Conservation (phyloP, 805 yeast species). For the Barnettozyma californica region DNA sequence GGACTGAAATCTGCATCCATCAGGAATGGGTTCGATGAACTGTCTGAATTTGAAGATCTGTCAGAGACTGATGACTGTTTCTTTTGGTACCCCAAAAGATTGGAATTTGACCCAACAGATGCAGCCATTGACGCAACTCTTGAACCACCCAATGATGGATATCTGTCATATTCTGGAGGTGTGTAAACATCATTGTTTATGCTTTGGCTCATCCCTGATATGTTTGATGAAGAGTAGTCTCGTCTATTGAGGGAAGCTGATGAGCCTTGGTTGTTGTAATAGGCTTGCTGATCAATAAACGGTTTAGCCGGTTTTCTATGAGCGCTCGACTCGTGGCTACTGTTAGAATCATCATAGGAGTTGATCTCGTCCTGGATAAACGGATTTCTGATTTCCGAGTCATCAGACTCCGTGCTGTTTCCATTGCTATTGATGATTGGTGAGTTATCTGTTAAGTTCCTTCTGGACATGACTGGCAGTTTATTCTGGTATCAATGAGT, state of each 20-base stretch:
- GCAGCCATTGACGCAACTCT: slow-evolving; percentile 49
- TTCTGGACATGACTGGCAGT: slow-evolving; percentile 21
- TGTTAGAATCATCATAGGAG: slow-evolving; percentile 22
- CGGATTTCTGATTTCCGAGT: slow-evolving; percentile 26
- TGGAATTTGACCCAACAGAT: slow-evolving; percentile 31
- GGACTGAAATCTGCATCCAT: slow-evolving; percentile 73
- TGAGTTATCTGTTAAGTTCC: slow-evolving; percentile 27
- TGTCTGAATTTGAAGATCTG: slow-evolving; percentile 17
- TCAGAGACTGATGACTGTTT: slow-evolving; percentile 12
- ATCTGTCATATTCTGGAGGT: slow-evolving; percentile 62
- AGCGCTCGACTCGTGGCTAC: slow-evolving; percentile 18
- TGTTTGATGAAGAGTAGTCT: slow-evolving; percentile 21
- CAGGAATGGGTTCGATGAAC: slow-evolving; percentile 36
- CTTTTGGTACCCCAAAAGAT: slow-evolving; percentile 15
- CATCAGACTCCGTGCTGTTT: slow-evolving; percentile 20
- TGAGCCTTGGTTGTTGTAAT: slow-evolving; percentile 37
- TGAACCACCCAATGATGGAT: slow-evolving; percentile 55
- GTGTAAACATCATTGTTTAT: slow-evolving; percentile 24
- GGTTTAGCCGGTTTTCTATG: slow-evolving; percentile 25
- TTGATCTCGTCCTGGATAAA: slow-evolving; percentile 24
- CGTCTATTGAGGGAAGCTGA: slow-evolving; percentile 29
- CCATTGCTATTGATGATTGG: slow-evolving; percentile 17
- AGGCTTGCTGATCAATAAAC: slow-evolving; percentile 37
- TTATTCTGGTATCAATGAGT: neutral
- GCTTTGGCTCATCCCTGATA: slow-evolving; percentile 16